Percentiles rank a stretch among this genome's conserved stretches.
Evolutionary conservation across 1,139 yeast genomes (phyloP).

Genomic region (Taphrina wiesneri): DNA sequence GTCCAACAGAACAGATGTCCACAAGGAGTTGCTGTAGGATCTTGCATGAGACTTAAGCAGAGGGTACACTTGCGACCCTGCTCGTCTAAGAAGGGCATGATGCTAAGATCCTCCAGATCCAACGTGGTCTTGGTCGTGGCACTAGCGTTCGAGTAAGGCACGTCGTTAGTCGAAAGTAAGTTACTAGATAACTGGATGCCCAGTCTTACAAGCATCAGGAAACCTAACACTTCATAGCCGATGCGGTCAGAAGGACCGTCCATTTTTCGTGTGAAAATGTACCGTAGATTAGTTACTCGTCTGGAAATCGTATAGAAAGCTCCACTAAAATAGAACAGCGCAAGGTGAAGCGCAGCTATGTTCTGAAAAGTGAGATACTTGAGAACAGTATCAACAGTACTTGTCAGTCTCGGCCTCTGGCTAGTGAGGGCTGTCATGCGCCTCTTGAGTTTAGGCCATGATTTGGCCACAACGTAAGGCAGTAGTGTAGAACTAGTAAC

Average conservation of each 20-base stretch:
- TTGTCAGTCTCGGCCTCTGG: background rate
- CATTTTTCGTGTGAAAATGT: conserved; percentile 52
- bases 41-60: conserved; percentile 74
- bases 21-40: conserved; percentile 84
- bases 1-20: conserved; percentile 95
- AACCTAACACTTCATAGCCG: conserved; percentile 78
- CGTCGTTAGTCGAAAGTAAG: background rate
- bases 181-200: conserved; percentile 43
- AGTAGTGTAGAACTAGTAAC: conserved; percentile 41
- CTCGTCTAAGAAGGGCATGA: conserved; percentile 69
- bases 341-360: conserved; percentile 57
- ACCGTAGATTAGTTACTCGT: conserved; percentile 74
- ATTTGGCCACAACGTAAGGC: conserved; percentile 37
- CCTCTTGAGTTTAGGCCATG: conserved; percentile 30
- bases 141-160: background rate
- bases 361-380: background rate
- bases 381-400: background rate
- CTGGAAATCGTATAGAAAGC: conserved; percentile 75
- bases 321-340: conserved; percentile 78
- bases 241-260: conserved; percentile 46
- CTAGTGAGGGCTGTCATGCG: background rate
- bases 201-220: conserved; percentile 64
- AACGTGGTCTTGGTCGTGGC: conserved; percentile 42
- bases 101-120: conserved; percentile 58
- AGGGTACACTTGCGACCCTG: conserved; percentile 75